Conservation (phyloP, 1,284 basidiomycete genomes). For the Ustilago nuda region DNA sequence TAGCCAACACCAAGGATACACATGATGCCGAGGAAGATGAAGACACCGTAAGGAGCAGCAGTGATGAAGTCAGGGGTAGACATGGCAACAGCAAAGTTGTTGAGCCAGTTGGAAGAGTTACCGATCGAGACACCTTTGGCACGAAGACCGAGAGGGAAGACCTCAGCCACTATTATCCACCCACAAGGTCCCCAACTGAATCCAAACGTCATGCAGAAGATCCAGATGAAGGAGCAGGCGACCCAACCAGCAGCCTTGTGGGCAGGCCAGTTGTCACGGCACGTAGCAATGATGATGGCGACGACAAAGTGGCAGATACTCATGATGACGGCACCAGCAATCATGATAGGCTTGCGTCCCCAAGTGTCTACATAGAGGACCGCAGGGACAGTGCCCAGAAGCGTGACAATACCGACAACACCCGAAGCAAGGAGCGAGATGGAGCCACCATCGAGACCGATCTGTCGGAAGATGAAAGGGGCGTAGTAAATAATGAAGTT, state of each 20-base stretch:
- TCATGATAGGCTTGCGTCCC: constrained; percentile 72
- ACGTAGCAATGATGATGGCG: constrained; percentile 71
- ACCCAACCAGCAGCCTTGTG: constrained; percentile 74
- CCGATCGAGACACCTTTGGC: constrained; percentile 84
- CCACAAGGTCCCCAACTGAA: constrained; percentile 80
- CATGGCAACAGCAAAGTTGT: constrained; percentile 75
- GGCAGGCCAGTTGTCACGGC: constrained; percentile 76
- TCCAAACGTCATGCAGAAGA: constrained; percentile 85
- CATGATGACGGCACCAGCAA: constrained; percentile 79
- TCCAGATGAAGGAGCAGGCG: constrained; percentile 76
- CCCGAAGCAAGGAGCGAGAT: constrained; percentile 78
- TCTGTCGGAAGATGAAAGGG: constrained; percentile 76
- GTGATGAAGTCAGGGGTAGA: constrained; percentile 47
- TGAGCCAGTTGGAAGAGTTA: constrained; percentile 85
- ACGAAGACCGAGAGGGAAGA: constrained; percentile 86
- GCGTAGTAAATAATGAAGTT: constrained; percentile 75
- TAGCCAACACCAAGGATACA: constrained; percentile 76
- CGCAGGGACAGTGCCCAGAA: constrained; percentile 79
- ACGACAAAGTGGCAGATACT: constrained; percentile 78
- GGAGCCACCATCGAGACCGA: constrained; percentile 76
- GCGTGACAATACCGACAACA: constrained; percentile 82
- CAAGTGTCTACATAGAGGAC: constrained; percentile 79
- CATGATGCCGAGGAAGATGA: constrained; percentile 76
- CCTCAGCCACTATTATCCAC: constrained; percentile 83
- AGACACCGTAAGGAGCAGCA: constrained; percentile 73